These are phyloP conservation scores for Coniochaeta hoffmannii DNA, from an alignment of 2,329 filamentous ascomycete species.

Conservation along the genomic window DNA sequence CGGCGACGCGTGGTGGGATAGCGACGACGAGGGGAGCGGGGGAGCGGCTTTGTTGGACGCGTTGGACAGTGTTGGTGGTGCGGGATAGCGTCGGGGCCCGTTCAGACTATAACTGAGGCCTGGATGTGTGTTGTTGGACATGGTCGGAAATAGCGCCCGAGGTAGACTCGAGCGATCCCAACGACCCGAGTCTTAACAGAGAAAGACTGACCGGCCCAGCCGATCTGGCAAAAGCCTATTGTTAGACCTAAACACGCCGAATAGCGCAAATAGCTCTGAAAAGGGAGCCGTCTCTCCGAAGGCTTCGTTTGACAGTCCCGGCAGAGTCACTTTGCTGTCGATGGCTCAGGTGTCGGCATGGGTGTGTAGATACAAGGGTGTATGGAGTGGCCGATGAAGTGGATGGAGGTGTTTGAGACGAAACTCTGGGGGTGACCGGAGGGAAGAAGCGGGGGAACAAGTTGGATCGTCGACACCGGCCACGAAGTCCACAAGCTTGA, in stretches of 20 bases:
- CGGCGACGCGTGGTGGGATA: conserved; percentile 44
- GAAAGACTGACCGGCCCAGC: too few species aligned
- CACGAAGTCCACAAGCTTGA: too few species aligned
- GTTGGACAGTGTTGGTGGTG: conserved; percentile 37
- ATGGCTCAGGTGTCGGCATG: neutral
- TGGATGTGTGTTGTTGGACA: conserved; percentile 39
- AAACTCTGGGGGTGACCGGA: conserved; percentile 3
- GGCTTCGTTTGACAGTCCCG: too few species aligned
- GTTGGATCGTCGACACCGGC: too few species aligned
- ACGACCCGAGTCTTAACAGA: too few species aligned
- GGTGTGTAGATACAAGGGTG: conserved; percentile 10
- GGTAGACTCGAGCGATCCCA: conserved; percentile 9
- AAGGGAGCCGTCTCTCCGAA: too few species aligned
- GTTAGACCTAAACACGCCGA: too few species aligned
- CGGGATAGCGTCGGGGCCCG: conserved; percentile 35
- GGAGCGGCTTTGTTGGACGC: conserved; percentile 38
- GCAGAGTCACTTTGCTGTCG: too few species aligned
- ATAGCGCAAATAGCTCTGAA: too few species aligned
- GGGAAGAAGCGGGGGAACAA: neutral
- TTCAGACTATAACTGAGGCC: conserved; percentile 44
- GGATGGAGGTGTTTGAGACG: conserved; percentile 6
- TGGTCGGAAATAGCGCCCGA: conserved; percentile 11
- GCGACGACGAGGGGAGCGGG: conserved; percentile 40
- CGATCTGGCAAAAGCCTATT: too few species aligned
- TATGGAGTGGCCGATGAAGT: conserved; percentile 10